phyloP scores from a whole-genome alignment of 495 filamentous ascomycete genomes.

The Tuber microsphaerosporum region DNA sequence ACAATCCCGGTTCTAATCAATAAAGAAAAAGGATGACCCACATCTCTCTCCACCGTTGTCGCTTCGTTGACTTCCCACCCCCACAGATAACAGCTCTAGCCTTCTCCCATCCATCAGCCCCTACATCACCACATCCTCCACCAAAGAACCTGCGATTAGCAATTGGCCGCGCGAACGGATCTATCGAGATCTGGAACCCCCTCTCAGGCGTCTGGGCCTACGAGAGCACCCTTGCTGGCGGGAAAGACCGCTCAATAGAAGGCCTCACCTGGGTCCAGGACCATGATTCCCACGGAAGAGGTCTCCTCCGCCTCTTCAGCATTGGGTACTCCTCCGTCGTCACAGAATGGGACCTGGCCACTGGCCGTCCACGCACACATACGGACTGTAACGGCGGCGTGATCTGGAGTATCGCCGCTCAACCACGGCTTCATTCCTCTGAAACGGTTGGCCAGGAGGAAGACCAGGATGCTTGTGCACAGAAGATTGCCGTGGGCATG shows the following conservation, averaged over 20 bases:
- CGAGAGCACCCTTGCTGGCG: conserved; percentile 75
- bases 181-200: conserved; percentile 98
- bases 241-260: conserved; percentile 79
- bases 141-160: conserved; percentile 65
- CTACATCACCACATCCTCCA: conserved; percentile 48
- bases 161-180: conserved; percentile 85
- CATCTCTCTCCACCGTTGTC: conserved; percentile 92
- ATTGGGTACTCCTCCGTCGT: conserved; percentile 87
- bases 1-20: not conserved
- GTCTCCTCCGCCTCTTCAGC: conserved; percentile 82
- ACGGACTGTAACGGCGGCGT: conserved; percentile 89
- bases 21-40: conserved; percentile 31
- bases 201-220: conserved; percentile 78
- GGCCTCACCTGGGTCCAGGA: conserved; percentile 90
- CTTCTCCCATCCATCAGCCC: conserved; percentile 73
- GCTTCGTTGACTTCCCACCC: conserved; percentile 90
- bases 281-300: conserved; percentile 61
- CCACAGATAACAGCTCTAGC: conserved; percentile 89
- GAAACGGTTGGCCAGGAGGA: conserved; percentile 39
- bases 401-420: conserved; percentile 92
- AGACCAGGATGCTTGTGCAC: conserved; percentile 44
- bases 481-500: conserved; percentile 81
- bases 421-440: conserved; percentile 55
- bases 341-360: conserved; percentile 88
- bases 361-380: conserved; percentile 65